phyloP scores from a whole-genome alignment of 192 early-diverging fungal species.

The Mortierella hygrophila region DNA sequence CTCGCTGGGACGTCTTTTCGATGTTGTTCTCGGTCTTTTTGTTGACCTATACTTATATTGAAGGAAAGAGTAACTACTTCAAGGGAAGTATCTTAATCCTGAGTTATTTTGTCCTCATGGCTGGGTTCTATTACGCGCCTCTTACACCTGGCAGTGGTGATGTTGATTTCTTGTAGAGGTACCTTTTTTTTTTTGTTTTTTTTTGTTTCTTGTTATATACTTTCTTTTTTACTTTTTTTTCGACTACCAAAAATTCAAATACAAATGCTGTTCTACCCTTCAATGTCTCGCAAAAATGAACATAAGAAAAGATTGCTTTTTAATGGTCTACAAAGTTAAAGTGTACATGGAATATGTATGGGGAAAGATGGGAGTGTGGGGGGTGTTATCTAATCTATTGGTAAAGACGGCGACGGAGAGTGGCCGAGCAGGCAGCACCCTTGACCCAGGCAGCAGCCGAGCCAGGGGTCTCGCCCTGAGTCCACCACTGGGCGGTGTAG shows the following conservation, averaged over 20 bases:
- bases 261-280: not conserved
- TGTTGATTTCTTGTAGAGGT: slow-evolving; percentile 12
- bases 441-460: slow-evolving; percentile 50
- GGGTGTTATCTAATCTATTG: slow-evolving; percentile 5
- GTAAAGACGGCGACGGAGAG: slow-evolving; percentile 42
- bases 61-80: slow-evolving; percentile 98
- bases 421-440: slow-evolving; percentile 45
- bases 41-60: slow-evolving; percentile 93
- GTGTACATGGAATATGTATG: not conserved
- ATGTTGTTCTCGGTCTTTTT: slow-evolving; percentile 73
- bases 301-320: not conserved
- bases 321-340: not conserved
- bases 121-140: slow-evolving; percentile 83
- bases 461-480: slow-evolving; percentile 53
- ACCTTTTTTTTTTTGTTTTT: not conserved
- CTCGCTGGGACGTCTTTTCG: slow-evolving; percentile 59
- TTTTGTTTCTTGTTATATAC: not conserved
- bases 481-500: slow-evolving; percentile 61
- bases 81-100: slow-evolving; percentile 92
- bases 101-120: slow-evolving; percentile 86
- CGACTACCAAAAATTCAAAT: not conserved
- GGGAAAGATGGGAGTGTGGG: not conserved
- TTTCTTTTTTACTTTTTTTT: not conserved
- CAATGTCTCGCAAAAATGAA: not conserved
- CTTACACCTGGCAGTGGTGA: slow-evolving; percentile 12